These are phyloP conservation scores for Dothideomycetidae sp. DNA, from an alignment of 2,329 filamentous ascomycete genomes.

Conservation along the genomic window DNA sequence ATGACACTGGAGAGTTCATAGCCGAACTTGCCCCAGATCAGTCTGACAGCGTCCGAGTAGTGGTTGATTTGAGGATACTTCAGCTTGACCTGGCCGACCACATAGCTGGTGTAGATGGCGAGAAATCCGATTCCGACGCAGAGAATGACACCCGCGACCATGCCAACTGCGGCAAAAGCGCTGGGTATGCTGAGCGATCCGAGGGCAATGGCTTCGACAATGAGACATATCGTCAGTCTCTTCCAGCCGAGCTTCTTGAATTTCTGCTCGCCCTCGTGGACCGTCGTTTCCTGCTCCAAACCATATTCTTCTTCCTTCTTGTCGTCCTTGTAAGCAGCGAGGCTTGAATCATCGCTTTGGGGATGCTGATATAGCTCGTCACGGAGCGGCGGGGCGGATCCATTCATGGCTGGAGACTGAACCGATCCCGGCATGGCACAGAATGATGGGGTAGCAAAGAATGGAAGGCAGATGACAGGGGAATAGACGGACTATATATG, in stretches of 20 bases:
- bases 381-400: neutral
- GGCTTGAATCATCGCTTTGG: neutral
- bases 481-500: neutral
- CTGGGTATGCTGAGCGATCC: slow-evolving; percentile 44
- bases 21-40: slow-evolving; percentile 30
- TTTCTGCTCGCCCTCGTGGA: slow-evolving; percentile 25
- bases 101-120: slow-evolving; percentile 47
- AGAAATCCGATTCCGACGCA: slow-evolving; percentile 41
- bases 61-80: slow-evolving; percentile 31
- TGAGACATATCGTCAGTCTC: slow-evolving; percentile 30
- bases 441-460: neutral
- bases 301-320: slow-evolving; percentile 22
- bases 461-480: neutral
- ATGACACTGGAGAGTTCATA: slow-evolving; percentile 30
- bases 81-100: slow-evolving; percentile 47
- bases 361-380: neutral
- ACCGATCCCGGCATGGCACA: neutral
- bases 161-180: slow-evolving; percentile 39
- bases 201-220: slow-evolving; percentile 45
- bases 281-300: slow-evolving; percentile 14
- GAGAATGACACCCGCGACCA: slow-evolving; percentile 42
- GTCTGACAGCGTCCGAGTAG: slow-evolving; percentile 30
- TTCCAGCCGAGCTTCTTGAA: slow-evolving; percentile 36
- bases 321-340: slow-evolving; percentile 14
- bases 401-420: neutral